Evolutionary conservation across 2,329 filamentous ascomycete genomes (phyloP).

Genomic region (Penicillium sp.): DNA sequence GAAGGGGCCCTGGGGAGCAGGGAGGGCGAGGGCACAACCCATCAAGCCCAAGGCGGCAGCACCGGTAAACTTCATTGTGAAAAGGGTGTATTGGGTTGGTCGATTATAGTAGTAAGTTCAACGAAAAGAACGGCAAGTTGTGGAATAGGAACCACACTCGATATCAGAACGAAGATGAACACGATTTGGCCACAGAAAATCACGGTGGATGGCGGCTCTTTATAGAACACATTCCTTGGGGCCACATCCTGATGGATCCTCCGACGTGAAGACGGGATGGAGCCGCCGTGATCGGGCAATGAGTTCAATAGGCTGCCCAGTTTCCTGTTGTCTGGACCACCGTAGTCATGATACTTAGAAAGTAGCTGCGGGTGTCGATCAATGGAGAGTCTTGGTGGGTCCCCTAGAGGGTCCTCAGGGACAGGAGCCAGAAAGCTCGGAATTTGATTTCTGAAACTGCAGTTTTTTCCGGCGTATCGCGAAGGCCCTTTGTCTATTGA

Average conservation of each 20-base stretch:
- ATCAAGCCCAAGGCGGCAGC: constrained; percentile 18
- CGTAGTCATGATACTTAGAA: too few relatives aligned
- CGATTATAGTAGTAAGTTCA: background rate
- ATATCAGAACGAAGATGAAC: background rate
- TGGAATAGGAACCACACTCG: constrained; percentile 1
- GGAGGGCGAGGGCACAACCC: constrained; percentile 20
- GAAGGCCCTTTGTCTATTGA: too few relatives aligned
- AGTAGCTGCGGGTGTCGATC: constrained; percentile 8
- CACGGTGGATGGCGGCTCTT: background rate
- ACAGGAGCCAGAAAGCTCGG: too few relatives aligned
- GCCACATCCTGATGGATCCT: too few relatives aligned
- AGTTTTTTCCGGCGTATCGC: too few relatives aligned
- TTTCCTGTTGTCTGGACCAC: too few relatives aligned
- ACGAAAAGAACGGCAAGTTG: constrained; percentile 3
- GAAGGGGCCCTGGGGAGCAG: constrained; percentile 11
- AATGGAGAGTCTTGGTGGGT: too few relatives aligned
- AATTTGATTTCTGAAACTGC: too few relatives aligned
- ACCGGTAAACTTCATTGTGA: constrained; percentile 18
- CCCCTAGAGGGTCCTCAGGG: too few relatives aligned
- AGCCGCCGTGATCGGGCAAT: constrained; percentile 16
- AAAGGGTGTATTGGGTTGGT: too few relatives aligned
- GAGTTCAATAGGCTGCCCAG: constrained; percentile 12
- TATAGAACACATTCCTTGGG: background rate
- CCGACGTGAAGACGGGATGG: constrained; percentile 2
- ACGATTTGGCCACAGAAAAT: background rate